Conservation (phyloP, 768 basidiomycete species). For the Suillus ampliporus region DNA sequence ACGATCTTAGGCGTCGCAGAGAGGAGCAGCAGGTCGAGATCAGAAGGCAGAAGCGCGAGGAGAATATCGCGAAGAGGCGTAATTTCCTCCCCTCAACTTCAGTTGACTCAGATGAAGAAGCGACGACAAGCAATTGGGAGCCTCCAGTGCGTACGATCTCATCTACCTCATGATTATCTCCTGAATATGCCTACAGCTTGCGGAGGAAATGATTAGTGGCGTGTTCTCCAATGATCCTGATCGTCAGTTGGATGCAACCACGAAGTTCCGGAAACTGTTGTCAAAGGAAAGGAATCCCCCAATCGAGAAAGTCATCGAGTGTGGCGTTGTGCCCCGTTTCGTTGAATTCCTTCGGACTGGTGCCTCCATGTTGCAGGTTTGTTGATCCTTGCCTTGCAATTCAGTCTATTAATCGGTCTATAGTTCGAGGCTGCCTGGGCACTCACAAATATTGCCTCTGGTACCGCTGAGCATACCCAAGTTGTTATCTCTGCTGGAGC, state of each 20-base stretch:
- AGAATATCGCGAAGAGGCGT: constrained; percentile 96
- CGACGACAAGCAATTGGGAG: constrained; percentile 72
- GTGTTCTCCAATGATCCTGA: constrained; percentile 94
- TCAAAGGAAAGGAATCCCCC: constrained; percentile 99
- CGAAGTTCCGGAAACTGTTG: constrained; percentile 96
- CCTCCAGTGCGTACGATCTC: constrained; percentile 57
- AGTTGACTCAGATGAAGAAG: constrained; percentile 93
- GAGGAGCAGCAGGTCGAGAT: constrained; percentile 99
- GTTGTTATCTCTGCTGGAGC: constrained; percentile 95
- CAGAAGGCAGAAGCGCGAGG: constrained; percentile 96
- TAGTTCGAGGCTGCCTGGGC: constrained; percentile 99
- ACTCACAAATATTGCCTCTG: constrained; percentile 96
- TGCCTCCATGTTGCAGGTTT: constrained; percentile 84
- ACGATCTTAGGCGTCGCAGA: constrained; percentile 93
- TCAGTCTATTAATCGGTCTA: constrained; percentile 14
- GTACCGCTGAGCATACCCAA: constrained; percentile 97
- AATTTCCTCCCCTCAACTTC: constrained; percentile 82
- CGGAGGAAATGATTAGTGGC: constrained; percentile 90
- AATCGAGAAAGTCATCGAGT: constrained; percentile 97
- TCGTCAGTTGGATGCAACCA: constrained; percentile 94
- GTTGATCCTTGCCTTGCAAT: constrained; percentile 25
- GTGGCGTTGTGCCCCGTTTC: constrained; percentile 95
- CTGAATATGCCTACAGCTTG: constrained; percentile 54
- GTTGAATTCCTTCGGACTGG: constrained; percentile 89
- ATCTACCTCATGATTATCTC: constrained; percentile 17